phyloP scores from a whole-genome alignment of 352 stramenopile genomes.

The Blastocystis hominis region DNA sequence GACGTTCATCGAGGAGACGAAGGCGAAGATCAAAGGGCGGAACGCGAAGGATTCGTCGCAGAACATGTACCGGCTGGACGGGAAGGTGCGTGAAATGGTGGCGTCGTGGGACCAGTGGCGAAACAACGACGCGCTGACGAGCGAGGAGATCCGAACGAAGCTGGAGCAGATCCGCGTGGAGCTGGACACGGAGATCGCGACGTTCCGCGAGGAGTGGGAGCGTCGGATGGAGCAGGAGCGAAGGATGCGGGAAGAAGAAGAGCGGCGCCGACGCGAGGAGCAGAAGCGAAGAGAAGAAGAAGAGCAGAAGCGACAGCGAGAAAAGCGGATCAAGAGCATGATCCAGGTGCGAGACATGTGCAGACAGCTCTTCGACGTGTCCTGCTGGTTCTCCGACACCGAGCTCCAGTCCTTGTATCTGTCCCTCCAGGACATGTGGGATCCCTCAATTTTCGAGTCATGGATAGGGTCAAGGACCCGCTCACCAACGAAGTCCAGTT shows the following conservation, averaged over 20 bases:
- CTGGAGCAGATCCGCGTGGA: background rate
- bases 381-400: background rate
- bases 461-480: too few species aligned
- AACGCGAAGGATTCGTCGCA: background rate
- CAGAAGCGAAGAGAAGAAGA: background rate
- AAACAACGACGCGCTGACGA: background rate
- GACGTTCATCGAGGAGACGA: background rate
- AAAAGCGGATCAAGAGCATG: background rate
- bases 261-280: background rate
- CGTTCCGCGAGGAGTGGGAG: background rate
- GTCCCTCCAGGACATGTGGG: background rate
- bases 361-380: background rate
- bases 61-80: slow-evolving; percentile 20
- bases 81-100: background rate
- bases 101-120: background rate
- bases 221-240: background rate
- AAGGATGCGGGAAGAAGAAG: background rate
- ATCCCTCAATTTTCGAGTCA: background rate
- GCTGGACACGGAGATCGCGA: background rate
- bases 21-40: background rate
- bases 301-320: background rate
- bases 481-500: background rate
- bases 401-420: background rate
- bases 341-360: background rate
- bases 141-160: background rate